Conservation (phyloP, 2,329 filamentous ascomycete genomes). For the Lachnum nothofagi region DNA sequence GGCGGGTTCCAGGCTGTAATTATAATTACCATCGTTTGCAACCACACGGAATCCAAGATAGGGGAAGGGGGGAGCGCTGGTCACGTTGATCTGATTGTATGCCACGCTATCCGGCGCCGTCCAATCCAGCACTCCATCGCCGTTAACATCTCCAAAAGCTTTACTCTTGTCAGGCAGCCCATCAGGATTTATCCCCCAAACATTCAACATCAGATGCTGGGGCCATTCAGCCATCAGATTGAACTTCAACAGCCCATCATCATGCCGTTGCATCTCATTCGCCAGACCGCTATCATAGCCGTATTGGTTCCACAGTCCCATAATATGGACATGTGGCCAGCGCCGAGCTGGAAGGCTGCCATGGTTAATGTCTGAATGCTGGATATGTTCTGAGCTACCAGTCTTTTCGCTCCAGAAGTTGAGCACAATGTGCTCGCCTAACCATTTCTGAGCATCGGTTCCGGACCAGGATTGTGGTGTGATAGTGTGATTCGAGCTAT, state of each 20-base stretch:
- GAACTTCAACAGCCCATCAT: constrained; percentile 51
- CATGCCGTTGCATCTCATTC: constrained; percentile 47
- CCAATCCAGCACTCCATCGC: constrained; percentile 55
- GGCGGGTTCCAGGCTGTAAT: constrained; percentile 47
- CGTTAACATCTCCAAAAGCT: constrained; percentile 57
- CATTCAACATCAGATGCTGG: constrained; percentile 54
- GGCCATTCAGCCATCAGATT: constrained; percentile 62
- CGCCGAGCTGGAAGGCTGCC: constrained; percentile 37
- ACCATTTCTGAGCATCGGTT: constrained; percentile 53
- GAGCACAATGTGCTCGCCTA: constrained; percentile 56
- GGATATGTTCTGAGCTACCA: constrained; percentile 56
- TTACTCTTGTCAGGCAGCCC: constrained; percentile 55
- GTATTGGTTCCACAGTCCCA: constrained; percentile 59
- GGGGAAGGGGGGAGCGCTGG: constrained; percentile 48
- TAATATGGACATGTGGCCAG: constrained; percentile 59
- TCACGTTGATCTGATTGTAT: constrained; percentile 53
- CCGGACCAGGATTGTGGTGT: constrained; percentile 51
- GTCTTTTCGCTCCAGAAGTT: constrained; percentile 57
- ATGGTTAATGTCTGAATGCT: constrained; percentile 51
- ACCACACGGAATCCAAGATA: neutral
- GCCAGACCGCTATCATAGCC: constrained; percentile 56
- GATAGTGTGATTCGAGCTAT: constrained; percentile 44
- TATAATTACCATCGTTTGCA: constrained; percentile 46
- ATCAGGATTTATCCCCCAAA: constrained; percentile 62
- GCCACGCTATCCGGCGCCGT: constrained; percentile 53